Base-by-base conservation (phyloP, 208 protist species). In the Trypanosoma cruzi region DNA sequence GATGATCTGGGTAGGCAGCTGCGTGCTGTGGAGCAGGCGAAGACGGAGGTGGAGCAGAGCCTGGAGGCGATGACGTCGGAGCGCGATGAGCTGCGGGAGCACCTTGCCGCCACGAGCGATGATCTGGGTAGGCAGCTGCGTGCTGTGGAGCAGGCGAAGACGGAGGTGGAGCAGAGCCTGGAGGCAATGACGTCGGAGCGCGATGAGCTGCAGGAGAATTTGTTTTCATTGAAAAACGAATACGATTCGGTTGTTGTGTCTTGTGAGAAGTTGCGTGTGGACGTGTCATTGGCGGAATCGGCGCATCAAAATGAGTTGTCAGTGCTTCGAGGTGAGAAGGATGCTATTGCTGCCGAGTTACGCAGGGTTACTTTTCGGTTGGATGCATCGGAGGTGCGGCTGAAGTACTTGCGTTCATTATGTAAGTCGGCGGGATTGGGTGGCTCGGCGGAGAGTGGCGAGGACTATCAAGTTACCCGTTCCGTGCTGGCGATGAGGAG, bases 151-250 rank as follows among this genome's bases (percentile, higher is more conserved):
- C 37, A 44, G 37, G 37, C 5, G 37, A 44, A 44, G 37, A 44
- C 37, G 37, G 37, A 44, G 8, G 37, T 44, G 37, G 37, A 44
- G 37, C 8, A 13, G 13, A 44, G 37, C 37, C 37, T 44, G 37
- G 37, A 44, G 37, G 37, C 37, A 16, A 13, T 44, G 37, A 44
- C 37, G 37, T 5, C 37, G 5, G 37, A 44, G 37, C 37, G 37
- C 13, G 37, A 44, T 58, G 71, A 73, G 2, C 82, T 87, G 56
- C 32, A 63, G 20, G 5, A 31, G 24, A 44, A 13, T 44, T 5
- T 44, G 37, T 5, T 16, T 44, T 44, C 37, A 16, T 13, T 44
- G 37, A 44, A 44, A 13, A 13, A 44, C 13, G 37, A 44, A 44
- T 16, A 44, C 13, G 13, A 13, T 44, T 13, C 8, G 37, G 37